phyloP scores from a whole-genome alignment of 1,139 yeast genomes.

The Geotrichum cucujoidarum region DNA sequence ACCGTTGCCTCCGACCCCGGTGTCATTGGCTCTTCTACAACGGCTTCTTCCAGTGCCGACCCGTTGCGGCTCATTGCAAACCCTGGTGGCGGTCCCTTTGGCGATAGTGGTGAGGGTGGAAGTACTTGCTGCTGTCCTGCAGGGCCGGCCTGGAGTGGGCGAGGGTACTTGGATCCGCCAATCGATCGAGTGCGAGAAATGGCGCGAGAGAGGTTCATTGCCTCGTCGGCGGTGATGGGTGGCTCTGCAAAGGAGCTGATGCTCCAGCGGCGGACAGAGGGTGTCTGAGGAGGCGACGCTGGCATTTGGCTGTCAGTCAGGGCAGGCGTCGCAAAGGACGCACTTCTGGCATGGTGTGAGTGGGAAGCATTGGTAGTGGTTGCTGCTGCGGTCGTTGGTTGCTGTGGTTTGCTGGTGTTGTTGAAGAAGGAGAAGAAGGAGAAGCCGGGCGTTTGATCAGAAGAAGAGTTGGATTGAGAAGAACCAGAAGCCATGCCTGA shows the following conservation, averaged over 20 bases:
- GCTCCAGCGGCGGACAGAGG: conserved; percentile 4
- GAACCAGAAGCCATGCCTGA: too few relatives aligned
- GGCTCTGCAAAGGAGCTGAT: conserved; percentile 4
- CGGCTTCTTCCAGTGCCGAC: too few relatives aligned
- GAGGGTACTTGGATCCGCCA: too few relatives aligned
- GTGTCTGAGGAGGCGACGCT: neutral
- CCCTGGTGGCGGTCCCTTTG: too few relatives aligned
- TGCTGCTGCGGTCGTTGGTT: neutral
- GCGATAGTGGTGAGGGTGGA: too few relatives aligned
- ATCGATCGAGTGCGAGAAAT: conserved; percentile 3
- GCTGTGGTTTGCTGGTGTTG: neutral
- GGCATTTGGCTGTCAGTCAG: neutral
- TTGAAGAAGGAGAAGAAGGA: neutral
- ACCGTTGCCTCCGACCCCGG: neutral
- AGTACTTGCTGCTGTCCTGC: too few relatives aligned
- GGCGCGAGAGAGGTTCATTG: conserved; percentile 36
- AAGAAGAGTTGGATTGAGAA: too few relatives aligned
- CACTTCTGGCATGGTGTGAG: neutral
- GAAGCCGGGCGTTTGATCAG: too few relatives aligned
- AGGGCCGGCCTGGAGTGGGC: too few relatives aligned
- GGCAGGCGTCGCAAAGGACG: neutral
- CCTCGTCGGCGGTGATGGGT: conserved; percentile 36
- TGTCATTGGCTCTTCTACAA: too few relatives aligned
- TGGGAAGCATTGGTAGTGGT: too few relatives aligned
- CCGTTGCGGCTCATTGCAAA: too few relatives aligned